phyloP scores from a whole-genome alignment of 345 rosid species.

The Garcia nutans region DNA sequence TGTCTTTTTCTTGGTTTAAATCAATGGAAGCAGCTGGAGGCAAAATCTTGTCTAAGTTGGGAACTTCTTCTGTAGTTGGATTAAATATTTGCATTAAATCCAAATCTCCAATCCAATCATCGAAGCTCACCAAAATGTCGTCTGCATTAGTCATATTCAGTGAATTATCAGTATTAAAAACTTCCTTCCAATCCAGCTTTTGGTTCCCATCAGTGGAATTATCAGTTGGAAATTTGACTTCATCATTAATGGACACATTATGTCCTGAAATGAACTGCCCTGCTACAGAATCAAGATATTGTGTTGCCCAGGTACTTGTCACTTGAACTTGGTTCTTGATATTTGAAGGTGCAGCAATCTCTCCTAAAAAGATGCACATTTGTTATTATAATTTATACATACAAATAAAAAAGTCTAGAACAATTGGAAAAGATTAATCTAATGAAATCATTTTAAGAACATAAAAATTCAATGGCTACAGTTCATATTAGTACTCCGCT shows the following conservation, averaged over 20 bases:
- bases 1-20: neutral
- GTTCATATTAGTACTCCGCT: too few relatives aligned
- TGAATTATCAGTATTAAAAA: slow-evolving; percentile 1
- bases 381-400: too few relatives aligned
- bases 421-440: too few relatives aligned
- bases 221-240: neutral
- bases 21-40: neutral
- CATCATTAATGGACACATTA: too few relatives aligned
- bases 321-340: neutral
- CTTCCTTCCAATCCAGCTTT: neutral
- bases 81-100: neutral
- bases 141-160: neutral
- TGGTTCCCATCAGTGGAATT: neutral
- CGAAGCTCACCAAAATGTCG: neutral
- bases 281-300: neutral
- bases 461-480: too few relatives aligned
- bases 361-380: too few relatives aligned
- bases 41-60: neutral
- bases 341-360: too few relatives aligned
- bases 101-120: neutral
- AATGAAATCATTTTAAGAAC: too few relatives aligned
- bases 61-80: neutral
- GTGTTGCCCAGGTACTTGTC: neutral
- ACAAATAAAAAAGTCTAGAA: too few relatives aligned
- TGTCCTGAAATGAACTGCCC: neutral